These are phyloP conservation scores for Melaleuca alternifolia DNA, from an alignment of 345 rosid species.

Conservation along the genomic window DNA sequence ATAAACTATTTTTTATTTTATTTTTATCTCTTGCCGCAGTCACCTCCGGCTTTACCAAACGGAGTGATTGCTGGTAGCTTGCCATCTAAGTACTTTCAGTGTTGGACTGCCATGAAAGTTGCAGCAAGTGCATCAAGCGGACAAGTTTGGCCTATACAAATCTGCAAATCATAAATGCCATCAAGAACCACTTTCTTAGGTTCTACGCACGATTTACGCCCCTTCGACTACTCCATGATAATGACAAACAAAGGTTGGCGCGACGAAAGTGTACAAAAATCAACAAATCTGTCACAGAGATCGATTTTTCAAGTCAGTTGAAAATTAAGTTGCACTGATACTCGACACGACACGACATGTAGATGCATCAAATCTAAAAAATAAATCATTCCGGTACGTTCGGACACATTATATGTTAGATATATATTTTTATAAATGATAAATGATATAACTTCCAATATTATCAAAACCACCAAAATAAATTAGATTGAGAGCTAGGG, in stretches of 20 bases:
- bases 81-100: background rate
- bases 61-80: background rate
- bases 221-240: background rate
- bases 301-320: background rate
- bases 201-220: background rate
- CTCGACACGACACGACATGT: too few relatives aligned
- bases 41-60: too few relatives aligned
- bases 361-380: too few relatives aligned
- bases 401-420: too few relatives aligned
- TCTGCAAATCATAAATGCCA: background rate
- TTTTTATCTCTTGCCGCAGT: too few relatives aligned
- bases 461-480: too few relatives aligned
- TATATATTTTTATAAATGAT: too few relatives aligned
- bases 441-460: too few relatives aligned
- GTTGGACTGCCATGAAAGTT: slow-evolving; percentile 2
- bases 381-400: too few relatives aligned
- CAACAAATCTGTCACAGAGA: background rate
- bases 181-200: background rate
- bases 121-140: background rate
- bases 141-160: background rate
- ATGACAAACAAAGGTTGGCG: background rate
- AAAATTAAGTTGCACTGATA: too few relatives aligned
- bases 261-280: background rate
- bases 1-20: too few relatives aligned
- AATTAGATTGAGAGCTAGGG: too few relatives aligned